Base-by-base conservation (phyloP, 2,329 filamentous ascomycete species). In the Diaporthe sp. region DNA sequence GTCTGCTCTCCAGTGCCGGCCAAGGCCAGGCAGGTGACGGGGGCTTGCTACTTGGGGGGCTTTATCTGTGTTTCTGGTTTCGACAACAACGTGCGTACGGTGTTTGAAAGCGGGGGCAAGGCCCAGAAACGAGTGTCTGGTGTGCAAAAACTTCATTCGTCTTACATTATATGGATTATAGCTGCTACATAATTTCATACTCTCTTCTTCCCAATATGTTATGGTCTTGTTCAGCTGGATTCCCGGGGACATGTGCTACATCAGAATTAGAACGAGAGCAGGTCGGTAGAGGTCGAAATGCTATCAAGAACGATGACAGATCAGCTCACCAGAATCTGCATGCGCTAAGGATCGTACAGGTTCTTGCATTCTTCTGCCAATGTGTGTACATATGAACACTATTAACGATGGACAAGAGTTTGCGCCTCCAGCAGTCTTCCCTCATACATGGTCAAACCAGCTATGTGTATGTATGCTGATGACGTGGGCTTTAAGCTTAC, bases 11-110 rank as follows among this genome's bases (percentile, higher is more conserved):
- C 15, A 28, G 42, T 19, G 61, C 42, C 42, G 61, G 61, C 61
- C 28, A 67, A 34, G 42, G 61, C 61, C 42, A n/a, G 17, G 61
- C 61, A 25, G 61, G 42, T 49, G 25, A n/a, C 8, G 8, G 61
- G 42, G 61, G 22, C 31, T 42, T 22, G 19, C 46, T 25, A 25
- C 31, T 37, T 39, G 13, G 46, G 65, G 39, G 46, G 22, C 49
- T 13, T 25, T 39, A 39, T 53, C 22, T 68, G 28, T 67, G 5
- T 39, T 39, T 68, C n/a, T 68, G 46, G 34, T 53, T 68, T 17
- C 65, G 46, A 68, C 31, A 53, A 68, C 31, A 37, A 68, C 46
- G 65, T 68, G 65, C 65, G 65, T 68, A 53, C 46, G 65, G 65
- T 68, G 65, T 68, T 68, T 39, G 65, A 53, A 39, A 51, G 34